These are phyloP conservation scores for Xanthoparmelia taractica DNA, from an alignment of 495 filamentous ascomycete species.

Conservation along the genomic window DNA sequence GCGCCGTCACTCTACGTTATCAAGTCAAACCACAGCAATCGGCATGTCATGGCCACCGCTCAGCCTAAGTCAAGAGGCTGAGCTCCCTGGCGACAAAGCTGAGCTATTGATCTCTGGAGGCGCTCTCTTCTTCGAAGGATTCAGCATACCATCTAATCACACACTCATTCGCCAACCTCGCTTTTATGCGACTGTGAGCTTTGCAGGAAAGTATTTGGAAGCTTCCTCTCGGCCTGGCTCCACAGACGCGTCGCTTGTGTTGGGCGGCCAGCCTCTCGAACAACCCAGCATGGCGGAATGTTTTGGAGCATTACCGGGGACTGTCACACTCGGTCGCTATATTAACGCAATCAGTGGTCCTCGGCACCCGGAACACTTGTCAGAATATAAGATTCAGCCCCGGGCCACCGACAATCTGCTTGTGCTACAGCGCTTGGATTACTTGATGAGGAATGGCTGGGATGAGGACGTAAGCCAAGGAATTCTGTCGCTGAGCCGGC, in stretches of 20 bases:
- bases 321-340: slow-evolving; percentile 54
- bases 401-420: slow-evolving; percentile 21
- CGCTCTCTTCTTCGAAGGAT: slow-evolving; percentile 1
- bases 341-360: slow-evolving; percentile 41
- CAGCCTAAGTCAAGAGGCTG: neutral
- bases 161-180: neutral
- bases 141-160: neutral
- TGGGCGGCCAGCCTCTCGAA: slow-evolving; percentile 46
- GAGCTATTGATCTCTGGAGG: neutral
- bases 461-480: neutral
- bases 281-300: slow-evolving; percentile 56
- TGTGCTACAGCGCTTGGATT: slow-evolving; percentile 12
- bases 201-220: neutral
- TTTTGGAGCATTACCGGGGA: slow-evolving; percentile 50
- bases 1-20: neutral
- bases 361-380: neutral
- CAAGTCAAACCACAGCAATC: neutral
- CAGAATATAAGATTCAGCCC: slow-evolving; percentile 24
- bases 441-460: slow-evolving; percentile 7
- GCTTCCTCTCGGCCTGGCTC: neutral
- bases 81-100: slow-evolving; percentile 1
- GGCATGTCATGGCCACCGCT: slow-evolving; percentile 6
- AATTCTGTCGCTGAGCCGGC: neutral
- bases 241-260: slow-evolving; percentile 29
- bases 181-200: slow-evolving; percentile 11